Evolutionary conservation across 176 grass and related monocot genomes (phyloP).

Genomic region (Cenchrus fungigraminus): DNA sequence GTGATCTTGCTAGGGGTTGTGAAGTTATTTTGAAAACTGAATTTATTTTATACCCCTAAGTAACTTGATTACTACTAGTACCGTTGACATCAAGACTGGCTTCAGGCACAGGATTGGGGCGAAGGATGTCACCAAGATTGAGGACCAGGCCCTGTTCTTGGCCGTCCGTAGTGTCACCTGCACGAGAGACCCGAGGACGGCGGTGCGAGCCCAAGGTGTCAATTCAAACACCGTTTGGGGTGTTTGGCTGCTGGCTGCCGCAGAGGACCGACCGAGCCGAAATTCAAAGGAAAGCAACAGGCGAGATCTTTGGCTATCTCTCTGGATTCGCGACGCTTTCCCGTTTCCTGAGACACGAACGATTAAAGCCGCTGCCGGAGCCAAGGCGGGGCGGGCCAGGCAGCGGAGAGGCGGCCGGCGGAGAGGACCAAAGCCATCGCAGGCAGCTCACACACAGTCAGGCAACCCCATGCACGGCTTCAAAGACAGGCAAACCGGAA

Average conservation of each 20-base stretch:
- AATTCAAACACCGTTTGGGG: slow-evolving; percentile 11
- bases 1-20: no score
- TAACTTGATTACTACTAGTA: no score
- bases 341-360: slow-evolving; percentile 37
- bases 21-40: no score
- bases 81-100: no score
- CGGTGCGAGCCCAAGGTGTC: background rate
- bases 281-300: slow-evolving; percentile 18
- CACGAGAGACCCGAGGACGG: background rate
- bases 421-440: background rate
- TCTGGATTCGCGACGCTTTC: slow-evolving; percentile 32
- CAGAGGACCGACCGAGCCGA: background rate
- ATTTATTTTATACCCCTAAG: no score
- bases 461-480: slow-evolving; percentile 13
- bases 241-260: background rate
- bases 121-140: background rate
- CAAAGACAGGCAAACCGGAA: slow-evolving; percentile 23
- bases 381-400: background rate
- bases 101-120: no score
- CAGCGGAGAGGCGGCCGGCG: background rate
- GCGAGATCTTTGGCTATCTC: slow-evolving; percentile 18
- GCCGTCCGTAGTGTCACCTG: background rate
- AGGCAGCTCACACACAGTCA: background rate
- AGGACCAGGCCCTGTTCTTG: background rate
- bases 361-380: slow-evolving; percentile 31